Conservation (phyloP, 2,329 filamentous ascomycete species). For the Claviceps sp. region DNA sequence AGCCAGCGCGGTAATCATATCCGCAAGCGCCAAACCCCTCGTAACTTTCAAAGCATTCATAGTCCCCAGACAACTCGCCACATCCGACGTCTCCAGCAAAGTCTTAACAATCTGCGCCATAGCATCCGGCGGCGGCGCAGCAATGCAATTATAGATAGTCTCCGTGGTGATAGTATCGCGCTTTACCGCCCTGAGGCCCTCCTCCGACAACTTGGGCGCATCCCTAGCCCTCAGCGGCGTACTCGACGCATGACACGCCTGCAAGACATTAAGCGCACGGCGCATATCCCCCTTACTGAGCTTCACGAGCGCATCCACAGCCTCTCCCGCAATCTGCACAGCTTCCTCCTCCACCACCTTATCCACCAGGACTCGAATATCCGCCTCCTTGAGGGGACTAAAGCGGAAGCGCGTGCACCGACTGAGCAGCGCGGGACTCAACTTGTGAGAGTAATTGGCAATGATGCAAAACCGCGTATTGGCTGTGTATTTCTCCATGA, state of each 20-base stretch:
- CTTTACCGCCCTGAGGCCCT: constrained; percentile 40
- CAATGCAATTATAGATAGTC: constrained; percentile 95
- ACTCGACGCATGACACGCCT: constrained; percentile 93
- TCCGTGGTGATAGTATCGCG: constrained; percentile 76
- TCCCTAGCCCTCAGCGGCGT: constrained; percentile 51
- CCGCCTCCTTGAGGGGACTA: constrained; percentile 76
- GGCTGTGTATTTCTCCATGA: constrained; percentile 98
- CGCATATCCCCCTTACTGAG: constrained; percentile 95
- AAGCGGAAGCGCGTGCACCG: constrained; percentile 92
- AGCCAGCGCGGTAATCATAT: constrained; percentile 77
- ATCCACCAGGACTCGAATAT: constrained; percentile 77
- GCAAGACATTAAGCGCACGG: constrained; percentile 82
- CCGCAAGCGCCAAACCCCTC: constrained; percentile 80
- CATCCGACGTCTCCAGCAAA: constrained; percentile 70
- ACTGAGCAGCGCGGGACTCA: constrained; percentile 83
- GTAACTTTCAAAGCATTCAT: constrained; percentile 77
- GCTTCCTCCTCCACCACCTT: constrained; percentile 78
- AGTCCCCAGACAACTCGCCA: constrained; percentile 77
- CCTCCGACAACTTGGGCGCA: constrained; percentile 42
- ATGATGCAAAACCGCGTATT: constrained; percentile 98
- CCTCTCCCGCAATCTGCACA: constrained; percentile 70
- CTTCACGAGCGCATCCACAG: constrained; percentile 68
- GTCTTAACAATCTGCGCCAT: constrained; percentile 75
- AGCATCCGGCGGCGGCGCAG: constrained; percentile 81
- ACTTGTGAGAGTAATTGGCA: constrained; percentile 96